phyloP scores from a whole-genome alignment of 2,329 filamentous ascomycete species.

The Lasiodiplodia sp. region DNA sequence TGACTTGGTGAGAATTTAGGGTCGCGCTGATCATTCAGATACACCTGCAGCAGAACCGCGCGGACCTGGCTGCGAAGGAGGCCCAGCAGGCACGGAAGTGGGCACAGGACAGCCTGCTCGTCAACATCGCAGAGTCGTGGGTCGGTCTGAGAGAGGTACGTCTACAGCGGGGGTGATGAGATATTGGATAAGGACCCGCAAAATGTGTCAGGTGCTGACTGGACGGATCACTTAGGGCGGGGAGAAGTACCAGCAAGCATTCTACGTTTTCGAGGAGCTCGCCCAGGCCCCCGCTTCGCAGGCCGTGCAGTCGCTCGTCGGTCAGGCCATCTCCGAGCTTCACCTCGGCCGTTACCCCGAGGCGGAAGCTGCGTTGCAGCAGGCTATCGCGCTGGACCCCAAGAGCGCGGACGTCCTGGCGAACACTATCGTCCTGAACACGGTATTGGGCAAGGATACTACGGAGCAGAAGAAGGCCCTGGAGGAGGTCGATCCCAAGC shows the following conservation, averaged over 20 bases:
- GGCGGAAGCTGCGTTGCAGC: slow-evolving; percentile 83
- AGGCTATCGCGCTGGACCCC: slow-evolving; percentile 78
- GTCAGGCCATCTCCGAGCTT: slow-evolving; percentile 89
- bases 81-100: slow-evolving; percentile 83
- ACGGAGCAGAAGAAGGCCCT: slow-evolving; percentile 62
- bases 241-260: slow-evolving; percentile 94
- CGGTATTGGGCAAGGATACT: slow-evolving; percentile 76
- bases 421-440: slow-evolving; percentile 81
- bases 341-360: slow-evolving; percentile 89
- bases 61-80: slow-evolving; percentile 89
- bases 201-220: neutral
- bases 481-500: slow-evolving; percentile 67
- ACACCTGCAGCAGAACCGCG: slow-evolving; percentile 87
- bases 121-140: slow-evolving; percentile 96
- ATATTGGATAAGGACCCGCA: no score
- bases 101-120: slow-evolving; percentile 92
- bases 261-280: slow-evolving; percentile 97
- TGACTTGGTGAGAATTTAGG: slow-evolving; percentile 49
- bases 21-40: slow-evolving; percentile 92
- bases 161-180: slow-evolving; percentile 29
- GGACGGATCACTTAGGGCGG: slow-evolving; percentile 70
- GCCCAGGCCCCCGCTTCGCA: slow-evolving; percentile 85
- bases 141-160: slow-evolving; percentile 84
- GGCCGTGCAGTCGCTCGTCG: slow-evolving; percentile 76
- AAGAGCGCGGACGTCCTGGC: slow-evolving; percentile 77